Base-by-base conservation (phyloP, 1,284 basidiomycete species). In the Apiotrichum brassicae region DNA sequence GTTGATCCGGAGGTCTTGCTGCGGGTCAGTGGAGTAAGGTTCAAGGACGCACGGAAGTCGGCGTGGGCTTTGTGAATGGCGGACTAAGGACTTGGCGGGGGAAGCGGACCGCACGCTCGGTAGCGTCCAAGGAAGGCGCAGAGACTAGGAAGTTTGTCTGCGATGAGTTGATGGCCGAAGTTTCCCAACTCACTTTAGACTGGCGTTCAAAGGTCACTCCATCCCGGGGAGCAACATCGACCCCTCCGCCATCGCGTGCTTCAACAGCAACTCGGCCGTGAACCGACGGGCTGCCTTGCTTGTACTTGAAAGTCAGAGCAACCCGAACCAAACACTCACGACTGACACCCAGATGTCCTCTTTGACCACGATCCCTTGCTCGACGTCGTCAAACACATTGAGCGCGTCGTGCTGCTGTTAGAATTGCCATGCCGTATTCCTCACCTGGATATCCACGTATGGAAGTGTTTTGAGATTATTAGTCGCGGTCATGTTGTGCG, bases 291-390 rank as follows among this genome's bases (percentile, higher is more conserved):
- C 51, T 43, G 6, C 66, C 70, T 2, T 45, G 40, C 44, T 64
- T 48, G 52, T 72, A 74, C 71, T 73, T 47, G 5, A 20, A 16
- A 9, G 3, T 48, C 13, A 45, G 39, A 20, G 14, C 25, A 14
- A 24, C 16, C 18, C 18, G 23, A 11, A 8, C 3, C 16, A 12
- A 9, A 23, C 4, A 59, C 72, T 54, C 38, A 73, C 72, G 9
- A 59, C 66, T 8, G 71, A 74, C 12, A 74, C 49, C 70, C 70
- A 74, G 18, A 74, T 61, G 55, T 71, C 64, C 51, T 74, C 72
- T 14, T 55, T 48, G 6, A 46, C 12, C 0, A 72, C 65, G 3
- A 65, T 58, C 0, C 61, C 63, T 47, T 74, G 72, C 37, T 63
- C 64, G n/a, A 74, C 64, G 56, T 74, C 70, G 38, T 72, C 72